Base-by-base conservation (phyloP, 2,329 filamentous ascomycete species). In the Karstenula rhodostoma region DNA sequence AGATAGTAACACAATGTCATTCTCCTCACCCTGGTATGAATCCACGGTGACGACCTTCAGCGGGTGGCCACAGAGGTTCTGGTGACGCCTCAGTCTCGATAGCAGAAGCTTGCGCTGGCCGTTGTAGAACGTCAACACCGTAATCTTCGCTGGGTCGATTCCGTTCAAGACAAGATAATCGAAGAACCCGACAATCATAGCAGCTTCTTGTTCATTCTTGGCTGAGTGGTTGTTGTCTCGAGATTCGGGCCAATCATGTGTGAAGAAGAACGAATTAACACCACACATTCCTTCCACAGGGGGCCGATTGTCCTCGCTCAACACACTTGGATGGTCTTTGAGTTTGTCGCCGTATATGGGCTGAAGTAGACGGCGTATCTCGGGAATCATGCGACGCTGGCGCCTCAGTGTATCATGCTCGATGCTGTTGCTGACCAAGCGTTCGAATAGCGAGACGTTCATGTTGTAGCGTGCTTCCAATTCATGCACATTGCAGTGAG, bases 11-110 rank as follows among this genome's bases (percentile, higher is more conserved):
- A 97, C 83, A 9, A 97, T 82, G 25, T 94, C 90, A 63, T 96
- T 97, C 73, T 97, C 93, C 69, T 97, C 93, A 13, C 93, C 93
- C 74, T 97, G 93, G 70, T 94, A 97, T 0, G 90, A 92, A 70
- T 97, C 94, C 0, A 97, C 91, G 0, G 93, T 97, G 35, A 87
- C 86, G 1, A 96, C 89, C 2, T 89, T 89, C 67, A 85, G 0
- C 22, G 32, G 4, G 60, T 60, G 19, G 23, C 54, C 58, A 4
- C 59, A 53, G 0, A 88, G 78, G 53, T 82, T 80, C 1, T 72
- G 71, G 59, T 83, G 77, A 0, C 69, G 65, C 12, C 78, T 75
- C 3, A 89, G 74, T 6, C 79, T 75, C 15, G 79, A 81, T 0
- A 88, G 68, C 2, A 97, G 83, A 2, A 83, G 78, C 65, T 90